Evolutionary conservation across 1,139 yeast genomes (phyloP).

Genomic region (Candida gigantensis): DNA sequence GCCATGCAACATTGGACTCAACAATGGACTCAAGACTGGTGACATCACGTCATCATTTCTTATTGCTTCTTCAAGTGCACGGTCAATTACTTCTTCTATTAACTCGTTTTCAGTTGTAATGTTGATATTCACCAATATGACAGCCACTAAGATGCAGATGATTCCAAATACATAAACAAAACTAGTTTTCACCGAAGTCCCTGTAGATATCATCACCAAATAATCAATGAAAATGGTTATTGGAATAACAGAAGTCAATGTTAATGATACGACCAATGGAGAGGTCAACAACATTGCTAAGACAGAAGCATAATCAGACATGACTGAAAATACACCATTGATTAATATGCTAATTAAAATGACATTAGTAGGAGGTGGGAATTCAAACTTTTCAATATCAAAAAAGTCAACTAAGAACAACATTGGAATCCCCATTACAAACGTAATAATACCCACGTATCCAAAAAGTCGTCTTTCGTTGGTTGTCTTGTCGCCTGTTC

Average conservation of each 20-base stretch:
- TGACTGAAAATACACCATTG: conserved; percentile 47
- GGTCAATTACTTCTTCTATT: conserved; percentile 51
- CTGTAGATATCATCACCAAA: conserved; percentile 26
- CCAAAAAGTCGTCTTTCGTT: conserved; percentile 53
- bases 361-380: conserved; percentile 41
- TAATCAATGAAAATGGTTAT: conserved; percentile 51
- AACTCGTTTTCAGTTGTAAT: conserved; percentile 46
- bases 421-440: conserved; percentile 40
- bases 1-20: conserved; percentile 17
- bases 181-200: conserved; percentile 23
- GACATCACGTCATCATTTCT: conserved; percentile 46
- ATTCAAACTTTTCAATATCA: conserved; percentile 40
- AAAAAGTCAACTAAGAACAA: conserved; percentile 32
- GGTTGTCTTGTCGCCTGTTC: conserved; percentile 43
- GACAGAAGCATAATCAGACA: conserved; percentile 52
- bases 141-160: conserved; percentile 46
- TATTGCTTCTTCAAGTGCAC: conserved; percentile 50
- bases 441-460: conserved; percentile 43
- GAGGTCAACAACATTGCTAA: conserved; percentile 55
- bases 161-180: conserved; percentile 47
- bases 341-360: conserved; percentile 36
- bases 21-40: conserved; percentile 49
- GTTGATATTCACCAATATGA: conserved; percentile 47
- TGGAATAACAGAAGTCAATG: conserved; percentile 55
- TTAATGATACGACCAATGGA: conserved; percentile 54